Percentiles rank a stretch among this genome's conserved stretches.
Evolutionary conservation across 176 grass and related monocot species (phyloP).

Genomic region (Aegilops sharonensis): DNA sequence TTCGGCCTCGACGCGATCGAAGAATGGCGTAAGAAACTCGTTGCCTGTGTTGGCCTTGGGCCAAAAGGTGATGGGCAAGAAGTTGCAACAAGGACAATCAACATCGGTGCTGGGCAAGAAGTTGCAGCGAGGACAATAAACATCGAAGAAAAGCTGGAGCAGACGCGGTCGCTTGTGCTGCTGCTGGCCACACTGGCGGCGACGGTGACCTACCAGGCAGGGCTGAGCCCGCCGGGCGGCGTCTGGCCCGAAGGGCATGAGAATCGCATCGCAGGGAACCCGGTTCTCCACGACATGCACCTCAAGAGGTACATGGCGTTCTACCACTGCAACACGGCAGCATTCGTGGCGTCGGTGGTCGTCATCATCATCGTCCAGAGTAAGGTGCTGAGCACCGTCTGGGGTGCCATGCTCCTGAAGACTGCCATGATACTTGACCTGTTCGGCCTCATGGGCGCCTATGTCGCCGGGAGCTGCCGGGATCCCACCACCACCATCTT

Average conservation of each 20-base stretch:
- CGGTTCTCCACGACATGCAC: background rate
- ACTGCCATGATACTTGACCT: background rate
- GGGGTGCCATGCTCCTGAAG: background rate
- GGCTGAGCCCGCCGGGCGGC: background rate
- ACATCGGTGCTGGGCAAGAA: background rate
- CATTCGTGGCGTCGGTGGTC: background rate
- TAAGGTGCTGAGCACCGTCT: background rate
- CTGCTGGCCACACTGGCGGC: constrained; percentile 4
- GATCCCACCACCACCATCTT: background rate
- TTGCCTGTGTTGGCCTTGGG: too few species aligned
- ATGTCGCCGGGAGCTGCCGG: background rate
- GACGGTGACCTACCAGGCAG: background rate
- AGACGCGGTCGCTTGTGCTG: constrained; percentile 23
- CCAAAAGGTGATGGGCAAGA: too few species aligned
- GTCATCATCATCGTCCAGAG: background rate
- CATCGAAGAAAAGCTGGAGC: background rate
- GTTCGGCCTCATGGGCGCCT: background rate
- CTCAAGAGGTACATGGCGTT: background rate
- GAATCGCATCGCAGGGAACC: background rate
- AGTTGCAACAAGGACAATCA: too few species aligned
- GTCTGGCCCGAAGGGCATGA: background rate
- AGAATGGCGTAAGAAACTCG: background rate
- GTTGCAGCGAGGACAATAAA: background rate
- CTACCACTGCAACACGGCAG: background rate
- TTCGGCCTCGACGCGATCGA: background rate